A percentile compares a stretch with the other conserved stretches of the same genome.
Evolutionary conservation across 169 alveolate genomes (phyloP).

Genomic region (Amoebophrya sp.): DNA sequence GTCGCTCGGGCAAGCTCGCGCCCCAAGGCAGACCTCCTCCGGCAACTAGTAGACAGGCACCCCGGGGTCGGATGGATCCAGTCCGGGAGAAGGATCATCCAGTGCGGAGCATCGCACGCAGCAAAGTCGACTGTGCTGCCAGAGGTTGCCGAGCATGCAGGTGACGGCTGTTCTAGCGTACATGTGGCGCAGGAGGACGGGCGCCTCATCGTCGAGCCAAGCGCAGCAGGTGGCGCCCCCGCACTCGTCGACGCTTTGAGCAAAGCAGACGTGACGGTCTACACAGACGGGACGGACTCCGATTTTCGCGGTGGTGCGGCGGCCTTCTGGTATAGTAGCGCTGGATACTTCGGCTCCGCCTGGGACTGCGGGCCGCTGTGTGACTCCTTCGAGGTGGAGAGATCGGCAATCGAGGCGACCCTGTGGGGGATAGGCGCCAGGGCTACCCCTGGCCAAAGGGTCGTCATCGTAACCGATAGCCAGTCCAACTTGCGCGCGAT

Average conservation of each 20-base stretch:
- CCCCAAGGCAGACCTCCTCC: neutral
- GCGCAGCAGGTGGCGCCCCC: neutral
- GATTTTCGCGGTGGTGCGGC: neutral
- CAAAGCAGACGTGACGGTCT: neutral
- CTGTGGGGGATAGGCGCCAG: neutral
- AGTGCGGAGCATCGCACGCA: neutral
- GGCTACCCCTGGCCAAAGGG: neutral
- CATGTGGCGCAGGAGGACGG: neutral
- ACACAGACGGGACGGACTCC: neutral
- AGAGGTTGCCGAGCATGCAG: neutral
- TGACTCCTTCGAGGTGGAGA: neutral
- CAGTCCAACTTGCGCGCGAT: neutral
- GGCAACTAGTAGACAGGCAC: neutral
- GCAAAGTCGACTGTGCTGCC: neutral
- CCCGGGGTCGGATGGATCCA: neutral
- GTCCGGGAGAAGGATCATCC: neutral
- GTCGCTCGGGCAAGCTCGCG: neutral
- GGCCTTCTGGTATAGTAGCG: no score
- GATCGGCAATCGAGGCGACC: neutral
- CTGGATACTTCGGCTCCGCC: neutral
- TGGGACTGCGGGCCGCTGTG: neutral
- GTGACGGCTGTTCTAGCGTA: neutral
- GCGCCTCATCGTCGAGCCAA: neutral
- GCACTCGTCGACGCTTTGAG: neutral
- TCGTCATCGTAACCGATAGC: neutral